These are phyloP conservation scores for Auricularia heimuer DNA, from an alignment of 768 basidiomycete species.

Conservation along the genomic window DNA sequence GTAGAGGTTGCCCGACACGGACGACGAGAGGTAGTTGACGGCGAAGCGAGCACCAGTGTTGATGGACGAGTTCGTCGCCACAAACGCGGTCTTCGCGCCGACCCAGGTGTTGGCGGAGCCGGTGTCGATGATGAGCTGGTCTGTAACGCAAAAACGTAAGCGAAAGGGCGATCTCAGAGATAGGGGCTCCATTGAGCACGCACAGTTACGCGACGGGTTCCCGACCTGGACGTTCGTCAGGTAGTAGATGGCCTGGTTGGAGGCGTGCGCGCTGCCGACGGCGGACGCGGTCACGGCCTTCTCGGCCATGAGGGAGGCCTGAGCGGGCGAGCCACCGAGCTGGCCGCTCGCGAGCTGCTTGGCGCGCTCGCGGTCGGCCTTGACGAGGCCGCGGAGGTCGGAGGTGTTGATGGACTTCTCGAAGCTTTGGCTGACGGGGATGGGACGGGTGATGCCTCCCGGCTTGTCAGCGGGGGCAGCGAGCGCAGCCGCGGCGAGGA, in stretches of 20 bases:
- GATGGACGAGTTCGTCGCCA: slow-evolving; percentile 11
- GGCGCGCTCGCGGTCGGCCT: neutral
- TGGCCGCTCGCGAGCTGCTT: neutral
- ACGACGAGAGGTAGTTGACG: neutral
- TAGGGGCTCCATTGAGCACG: neutral
- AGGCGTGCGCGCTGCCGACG: neutral
- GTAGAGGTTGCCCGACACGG: slow-evolving; percentile 29
- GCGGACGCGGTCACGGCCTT: neutral
- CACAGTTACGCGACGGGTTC: neutral
- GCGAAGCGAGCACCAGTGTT: slow-evolving; percentile 13
- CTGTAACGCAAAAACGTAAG: slow-evolving; percentile 9
- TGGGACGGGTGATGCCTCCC: neutral
- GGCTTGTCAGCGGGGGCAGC: neutral
- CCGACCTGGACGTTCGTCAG: neutral
- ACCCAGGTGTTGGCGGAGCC: slow-evolving; percentile 26
- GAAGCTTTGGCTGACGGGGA: neutral
- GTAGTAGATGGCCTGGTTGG: slow-evolving; percentile 3
- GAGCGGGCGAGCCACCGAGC: neutral
- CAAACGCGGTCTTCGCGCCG: slow-evolving; percentile 13
- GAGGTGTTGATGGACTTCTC: neutral
- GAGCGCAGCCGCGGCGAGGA: neutral
- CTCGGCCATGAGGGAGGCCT: neutral
- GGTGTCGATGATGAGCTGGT: slow-evolving; percentile 22
- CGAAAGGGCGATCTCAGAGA: neutral
- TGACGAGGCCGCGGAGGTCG: neutral